Evolutionary conservation across 2,329 filamentous ascomycete genomes (phyloP).

Genomic region (Colletotrichum euphorbiae): DNA sequence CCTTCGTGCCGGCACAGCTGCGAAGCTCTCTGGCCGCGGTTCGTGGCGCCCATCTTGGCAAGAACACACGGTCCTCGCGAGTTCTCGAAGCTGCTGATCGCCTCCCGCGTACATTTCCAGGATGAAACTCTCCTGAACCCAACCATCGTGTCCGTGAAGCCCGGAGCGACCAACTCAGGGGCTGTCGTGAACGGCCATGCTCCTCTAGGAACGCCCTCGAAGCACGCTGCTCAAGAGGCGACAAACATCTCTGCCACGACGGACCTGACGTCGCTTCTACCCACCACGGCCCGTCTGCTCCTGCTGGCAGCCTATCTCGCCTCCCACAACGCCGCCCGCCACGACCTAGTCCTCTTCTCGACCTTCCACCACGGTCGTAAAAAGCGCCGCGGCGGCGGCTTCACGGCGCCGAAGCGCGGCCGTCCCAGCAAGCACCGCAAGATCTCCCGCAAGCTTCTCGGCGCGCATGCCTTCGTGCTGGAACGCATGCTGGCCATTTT

Average conservation of each 20-base stretch:
- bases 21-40: constrained; percentile 83
- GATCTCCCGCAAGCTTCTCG: constrained; percentile 81
- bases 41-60: constrained; percentile 80
- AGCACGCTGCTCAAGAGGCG: constrained; percentile 13
- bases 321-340: constrained; percentile 81
- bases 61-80: constrained; percentile 82
- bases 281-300: constrained; percentile 78
- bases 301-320: constrained; percentile 84
- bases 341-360: constrained; percentile 81
- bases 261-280: constrained; percentile 69
- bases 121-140: constrained; percentile 78
- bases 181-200: neutral
- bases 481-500: constrained; percentile 85
- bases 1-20: constrained; percentile 78
- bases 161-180: neutral
- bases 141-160: constrained; percentile 60
- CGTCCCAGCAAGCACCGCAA: constrained; percentile 70
- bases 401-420: constrained; percentile 47
- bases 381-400: constrained; percentile 62
- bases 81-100: constrained; percentile 85
- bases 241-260: constrained; percentile 12
- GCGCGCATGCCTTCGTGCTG: constrained; percentile 80
- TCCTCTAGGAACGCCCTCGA: constrained; percentile 22
- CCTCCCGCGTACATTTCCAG: constrained; percentile 76
- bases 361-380: constrained; percentile 70